A percentile compares a stretch with the other conserved stretches of the same genome.
Conservation (phyloP, 495 filamentous ascomycete genomes). For the Penicillium goetzii region DNA sequence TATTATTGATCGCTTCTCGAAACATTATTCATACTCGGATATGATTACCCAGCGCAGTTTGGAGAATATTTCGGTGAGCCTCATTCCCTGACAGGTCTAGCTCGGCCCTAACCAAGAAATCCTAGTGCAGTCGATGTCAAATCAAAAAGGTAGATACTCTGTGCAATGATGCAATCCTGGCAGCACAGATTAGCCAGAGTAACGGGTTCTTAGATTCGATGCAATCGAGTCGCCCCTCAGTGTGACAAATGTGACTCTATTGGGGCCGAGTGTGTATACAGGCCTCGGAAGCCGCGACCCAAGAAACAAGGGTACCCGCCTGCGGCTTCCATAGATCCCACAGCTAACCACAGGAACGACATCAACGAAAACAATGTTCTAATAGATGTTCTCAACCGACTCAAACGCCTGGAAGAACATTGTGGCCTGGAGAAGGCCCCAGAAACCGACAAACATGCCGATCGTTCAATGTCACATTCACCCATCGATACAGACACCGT, state of each 20-base stretch:
- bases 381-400: not conserved
- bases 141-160: not conserved
- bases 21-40: not conserved
- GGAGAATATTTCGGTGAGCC: not conserved
- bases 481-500: not conserved
- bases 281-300: not conserved
- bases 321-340: not conserved
- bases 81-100: not conserved
- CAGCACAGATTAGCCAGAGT: not conserved
- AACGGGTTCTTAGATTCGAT: not conserved
- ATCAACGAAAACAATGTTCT: not conserved
- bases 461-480: not conserved
- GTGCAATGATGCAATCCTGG: not conserved
- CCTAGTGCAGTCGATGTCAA: conserved; percentile 2
- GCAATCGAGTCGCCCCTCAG: not conserved
- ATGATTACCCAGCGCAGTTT: not conserved
- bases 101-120: not conserved
- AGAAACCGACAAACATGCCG: not conserved
- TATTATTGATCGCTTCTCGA: not conserved
- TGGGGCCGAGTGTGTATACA: not conserved
- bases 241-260: not conserved
- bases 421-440: not conserved
- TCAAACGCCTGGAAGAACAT: not conserved
- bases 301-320: not conserved
- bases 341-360: not conserved